A percentile compares a stretch with the other conserved stretches of the same genome.
Evolutionary conservation across 2,329 filamentous ascomycete species (phyloP).

Genomic region (Phyllachora maydis): DNA sequence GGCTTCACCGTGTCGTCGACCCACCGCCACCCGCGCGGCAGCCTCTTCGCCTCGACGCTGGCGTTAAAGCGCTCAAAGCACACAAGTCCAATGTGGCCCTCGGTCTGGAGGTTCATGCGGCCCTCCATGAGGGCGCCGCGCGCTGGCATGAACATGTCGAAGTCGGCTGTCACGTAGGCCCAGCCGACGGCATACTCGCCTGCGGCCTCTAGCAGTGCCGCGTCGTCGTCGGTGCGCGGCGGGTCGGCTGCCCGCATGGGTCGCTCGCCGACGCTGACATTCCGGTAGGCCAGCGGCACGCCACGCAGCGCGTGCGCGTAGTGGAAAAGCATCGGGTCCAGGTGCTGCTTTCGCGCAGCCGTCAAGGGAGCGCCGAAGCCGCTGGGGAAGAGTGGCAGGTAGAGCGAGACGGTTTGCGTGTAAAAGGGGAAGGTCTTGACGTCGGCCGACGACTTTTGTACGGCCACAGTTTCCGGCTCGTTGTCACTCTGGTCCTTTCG

Average conservation of each 20-base stretch:
- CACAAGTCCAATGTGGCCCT: constrained; percentile 73
- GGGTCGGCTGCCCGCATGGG: constrained; percentile 23
- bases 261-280: constrained; percentile 41
- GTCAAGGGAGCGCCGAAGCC: constrained; percentile 51
- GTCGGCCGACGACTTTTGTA: no score
- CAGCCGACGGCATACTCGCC: constrained; percentile 78
- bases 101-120: constrained; percentile 66
- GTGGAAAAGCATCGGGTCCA: constrained; percentile 54
- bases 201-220: constrained; percentile 25
- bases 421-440: constrained; percentile 52
- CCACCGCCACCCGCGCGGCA: constrained; percentile 70
- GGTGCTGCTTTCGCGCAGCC: constrained; percentile 51
- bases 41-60: constrained; percentile 53
- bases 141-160: constrained; percentile 62
- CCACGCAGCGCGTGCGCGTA: constrained; percentile 55
- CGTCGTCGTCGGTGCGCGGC: constrained; percentile 25
- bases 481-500: constrained; percentile 13
- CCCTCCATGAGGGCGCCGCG: constrained; percentile 60
- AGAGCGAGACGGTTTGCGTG: constrained; percentile 61
- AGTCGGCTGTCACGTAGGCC: constrained; percentile 74
- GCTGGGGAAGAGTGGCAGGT: constrained; percentile 52
- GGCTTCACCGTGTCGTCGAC: constrained; percentile 38
- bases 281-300: constrained; percentile 54
- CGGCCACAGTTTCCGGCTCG: no score
- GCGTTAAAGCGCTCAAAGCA: constrained; percentile 89